A percentile compares a stretch with the other conserved stretches of the same genome.
These are phyloP conservation scores for Zymoseptoria pseudotritici DNA, from an alignment of 2,329 filamentous ascomycete genomes.

Conservation along the genomic window DNA sequence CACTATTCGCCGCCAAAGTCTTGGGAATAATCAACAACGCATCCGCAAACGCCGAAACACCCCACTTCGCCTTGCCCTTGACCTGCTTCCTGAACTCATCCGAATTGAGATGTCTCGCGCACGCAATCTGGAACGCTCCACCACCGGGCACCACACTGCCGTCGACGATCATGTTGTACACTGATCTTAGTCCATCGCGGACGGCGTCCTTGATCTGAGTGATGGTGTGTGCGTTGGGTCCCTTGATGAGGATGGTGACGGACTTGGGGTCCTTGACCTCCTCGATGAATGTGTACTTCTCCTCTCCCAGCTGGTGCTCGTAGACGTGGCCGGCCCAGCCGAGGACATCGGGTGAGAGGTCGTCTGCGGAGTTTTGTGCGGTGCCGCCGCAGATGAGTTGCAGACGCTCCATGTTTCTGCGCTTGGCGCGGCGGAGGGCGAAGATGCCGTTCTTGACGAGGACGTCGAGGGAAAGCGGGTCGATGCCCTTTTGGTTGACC, in stretches of 20 bases:
- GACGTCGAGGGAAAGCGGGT: slow-evolving; percentile 90
- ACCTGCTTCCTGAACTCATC: slow-evolving; percentile 81
- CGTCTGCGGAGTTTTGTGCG: slow-evolving; percentile 94
- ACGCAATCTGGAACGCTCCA: slow-evolving; percentile 93
- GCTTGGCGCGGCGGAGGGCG: slow-evolving; percentile 86
- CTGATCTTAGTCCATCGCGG: slow-evolving; percentile 85
- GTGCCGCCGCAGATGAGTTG: slow-evolving; percentile 88
- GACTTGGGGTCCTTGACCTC: slow-evolving; percentile 99
- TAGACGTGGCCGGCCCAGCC: slow-evolving; percentile 96
- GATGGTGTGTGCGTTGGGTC: slow-evolving; percentile 93
- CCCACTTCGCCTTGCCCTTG: slow-evolving; percentile 97
- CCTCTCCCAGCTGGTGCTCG: slow-evolving; percentile 93
- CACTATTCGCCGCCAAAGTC: slow-evolving; percentile 90
- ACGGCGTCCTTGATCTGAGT: slow-evolving; percentile 95
- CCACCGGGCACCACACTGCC: slow-evolving; percentile 88
- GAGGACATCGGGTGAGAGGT: slow-evolving; percentile 76
- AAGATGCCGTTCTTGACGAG: slow-evolving; percentile 97
- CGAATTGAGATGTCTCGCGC: slow-evolving; percentile 76
- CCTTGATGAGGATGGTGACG: slow-evolving; percentile 95
- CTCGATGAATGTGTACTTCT: slow-evolving; percentile 98
- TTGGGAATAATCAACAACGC: slow-evolving; percentile 93
- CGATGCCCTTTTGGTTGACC: slow-evolving; percentile 99
- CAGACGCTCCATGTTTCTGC: slow-evolving; percentile 97
- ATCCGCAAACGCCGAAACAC: slow-evolving; percentile 90
- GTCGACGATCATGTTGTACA: slow-evolving; percentile 99